Percentiles rank a stretch among this genome's conserved stretches.
Evolutionary conservation across 2,329 filamentous ascomycete species (phyloP).

Genomic region (Orbilia ellipsospora): DNA sequence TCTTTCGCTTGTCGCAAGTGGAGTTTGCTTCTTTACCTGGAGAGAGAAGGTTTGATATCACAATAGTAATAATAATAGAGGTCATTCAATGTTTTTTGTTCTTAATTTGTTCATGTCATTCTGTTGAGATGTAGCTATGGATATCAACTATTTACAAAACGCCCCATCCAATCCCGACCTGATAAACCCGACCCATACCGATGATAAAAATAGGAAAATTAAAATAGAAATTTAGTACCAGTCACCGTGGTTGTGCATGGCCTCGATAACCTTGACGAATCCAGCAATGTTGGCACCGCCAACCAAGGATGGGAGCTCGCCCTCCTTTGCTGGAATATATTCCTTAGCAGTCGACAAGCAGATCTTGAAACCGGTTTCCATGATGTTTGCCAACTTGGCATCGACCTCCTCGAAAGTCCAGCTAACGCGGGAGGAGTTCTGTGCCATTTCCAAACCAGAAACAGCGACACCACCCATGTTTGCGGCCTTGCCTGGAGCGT

Average conservation of each 20-base stretch:
- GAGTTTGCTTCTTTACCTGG: constrained; percentile 11
- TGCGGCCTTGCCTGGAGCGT: constrained; percentile 95
- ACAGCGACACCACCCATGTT: constrained; percentile 98
- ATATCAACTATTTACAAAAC: constrained; percentile 46
- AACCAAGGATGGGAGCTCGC: constrained; percentile 87
- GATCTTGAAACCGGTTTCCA: constrained; percentile 92
- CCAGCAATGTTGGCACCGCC: constrained; percentile 97
- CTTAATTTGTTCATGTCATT: constrained; percentile 3
- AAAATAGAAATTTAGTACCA: constrained; percentile 71
- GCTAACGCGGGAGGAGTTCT: constrained; percentile 87
- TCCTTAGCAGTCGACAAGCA: constrained; percentile 88
- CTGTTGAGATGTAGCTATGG: constrained; percentile 9
- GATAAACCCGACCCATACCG: constrained; percentile 19
- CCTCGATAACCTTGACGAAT: constrained; percentile 92
- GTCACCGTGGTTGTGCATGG: constrained; percentile 97
- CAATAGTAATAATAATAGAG: not conserved
- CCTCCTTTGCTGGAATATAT: constrained; percentile 81
- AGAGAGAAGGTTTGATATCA: not conserved
- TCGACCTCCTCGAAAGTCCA: constrained; percentile 95
- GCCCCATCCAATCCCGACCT: constrained; percentile 41
- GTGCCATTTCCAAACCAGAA: constrained; percentile 97
- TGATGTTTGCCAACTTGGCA: constrained; percentile 88
- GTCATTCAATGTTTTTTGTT: not conserved
- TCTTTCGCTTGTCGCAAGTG: not conserved
- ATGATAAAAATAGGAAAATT: not conserved